Percentiles rank a stretch among this genome's conserved stretches.
These are phyloP conservation scores for Euphorbia pulcherrima DNA, from an alignment of 345 rosid species.

Conservation along the genomic window DNA sequence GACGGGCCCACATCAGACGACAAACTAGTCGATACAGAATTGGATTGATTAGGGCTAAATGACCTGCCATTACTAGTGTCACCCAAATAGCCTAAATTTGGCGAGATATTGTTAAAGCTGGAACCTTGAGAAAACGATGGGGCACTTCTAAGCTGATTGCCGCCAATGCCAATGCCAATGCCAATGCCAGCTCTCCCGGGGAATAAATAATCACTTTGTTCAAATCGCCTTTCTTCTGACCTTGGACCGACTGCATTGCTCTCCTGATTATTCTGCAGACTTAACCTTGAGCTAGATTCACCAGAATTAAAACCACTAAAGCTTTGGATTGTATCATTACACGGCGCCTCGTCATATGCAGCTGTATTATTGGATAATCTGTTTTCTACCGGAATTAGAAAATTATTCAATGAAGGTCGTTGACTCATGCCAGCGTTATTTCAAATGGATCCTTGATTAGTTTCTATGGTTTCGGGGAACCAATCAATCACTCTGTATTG, in stretches of 20 bases:
- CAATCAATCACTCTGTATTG: conserved; percentile 43
- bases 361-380: conserved; percentile 35
- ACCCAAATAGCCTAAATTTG: conserved; percentile 38
- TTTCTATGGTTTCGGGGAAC: conserved; percentile 47
- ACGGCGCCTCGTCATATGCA: conserved; percentile 39
- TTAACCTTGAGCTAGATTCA: conserved; percentile 53
- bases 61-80: conserved; percentile 29
- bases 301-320: conserved; percentile 57
- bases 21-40: conserved; percentile 24
- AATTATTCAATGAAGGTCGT: conserved; percentile 38
- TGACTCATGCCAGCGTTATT: conserved; percentile 31
- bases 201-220: conserved; percentile 30
- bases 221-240: conserved; percentile 49
- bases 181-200: conserved; percentile 32
- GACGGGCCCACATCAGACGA: conserved; percentile 46
- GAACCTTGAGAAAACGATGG: conserved; percentile 49
- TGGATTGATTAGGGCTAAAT: conserved; percentile 23
- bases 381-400: conserved; percentile 44
- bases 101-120: conserved; percentile 40
- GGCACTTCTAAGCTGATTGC: conserved; percentile 40
- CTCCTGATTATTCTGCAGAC: conserved; percentile 41
- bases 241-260: conserved; percentile 38
- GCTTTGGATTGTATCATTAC: conserved; percentile 39
- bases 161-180: conserved; percentile 25
- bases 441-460: conserved; percentile 49